Evolutionary conservation across 148 eudicot species (phyloP).

Genomic region (Mesembryanthemum crystallinum): DNA sequence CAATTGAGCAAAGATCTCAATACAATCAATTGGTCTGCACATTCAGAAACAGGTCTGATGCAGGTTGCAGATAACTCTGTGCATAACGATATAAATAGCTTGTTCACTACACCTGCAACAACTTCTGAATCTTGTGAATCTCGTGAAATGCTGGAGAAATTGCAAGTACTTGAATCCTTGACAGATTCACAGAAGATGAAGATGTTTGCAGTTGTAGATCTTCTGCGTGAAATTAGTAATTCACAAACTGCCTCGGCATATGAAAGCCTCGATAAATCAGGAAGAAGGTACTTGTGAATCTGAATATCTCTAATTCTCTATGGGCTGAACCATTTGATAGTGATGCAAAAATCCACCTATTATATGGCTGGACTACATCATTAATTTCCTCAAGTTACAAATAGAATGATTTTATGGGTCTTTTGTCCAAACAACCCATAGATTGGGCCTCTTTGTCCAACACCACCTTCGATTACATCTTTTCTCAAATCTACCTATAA

Average conservation of each 20-base stretch:
- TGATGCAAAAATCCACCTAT: not conserved
- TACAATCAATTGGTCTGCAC: conserved; percentile 34
- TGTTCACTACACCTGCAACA: conserved; percentile 39
- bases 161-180: conserved; percentile 36
- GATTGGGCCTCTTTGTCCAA: not conserved
- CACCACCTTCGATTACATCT: not conserved
- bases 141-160: conserved; percentile 53
- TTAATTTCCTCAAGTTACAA: not conserved
- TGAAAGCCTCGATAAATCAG: conserved; percentile 86
- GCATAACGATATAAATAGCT: conserved; percentile 28
- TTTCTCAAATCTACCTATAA: not conserved
- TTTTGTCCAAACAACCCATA: too few species aligned
- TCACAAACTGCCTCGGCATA: conserved; percentile 62
- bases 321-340: not conserved
- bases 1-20: conserved; percentile 46
- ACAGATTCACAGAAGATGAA: conserved; percentile 60
- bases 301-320: not conserved
- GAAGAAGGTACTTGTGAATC: conserved; percentile 67
- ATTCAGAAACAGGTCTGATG: conserved; percentile 34
- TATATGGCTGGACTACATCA: not conserved
- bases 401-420: too few species aligned
- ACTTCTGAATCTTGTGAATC: conserved; percentile 46
- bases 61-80: conserved; percentile 34
- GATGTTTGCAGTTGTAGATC: conserved; percentile 61
- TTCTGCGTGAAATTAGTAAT: conserved; percentile 68